Evolutionary conservation across 1,139 yeast genomes (phyloP).

Genomic region (Chernovozyma sophiae-reginae): DNA sequence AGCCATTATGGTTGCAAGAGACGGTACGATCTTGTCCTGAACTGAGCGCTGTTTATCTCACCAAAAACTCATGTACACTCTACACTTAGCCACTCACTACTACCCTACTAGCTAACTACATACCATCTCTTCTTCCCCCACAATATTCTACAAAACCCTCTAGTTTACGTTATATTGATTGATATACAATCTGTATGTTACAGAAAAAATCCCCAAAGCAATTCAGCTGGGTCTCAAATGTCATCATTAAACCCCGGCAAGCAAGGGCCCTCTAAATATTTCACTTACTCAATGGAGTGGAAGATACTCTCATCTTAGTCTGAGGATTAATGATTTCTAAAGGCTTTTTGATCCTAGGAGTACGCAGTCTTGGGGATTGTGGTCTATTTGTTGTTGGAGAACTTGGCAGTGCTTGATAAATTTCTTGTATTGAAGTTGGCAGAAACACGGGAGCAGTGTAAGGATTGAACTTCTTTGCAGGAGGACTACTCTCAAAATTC

Average conservation of each 20-base stretch:
- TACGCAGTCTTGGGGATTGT: constrained; percentile 38
- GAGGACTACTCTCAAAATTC: constrained; percentile 19
- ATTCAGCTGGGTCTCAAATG: neutral
- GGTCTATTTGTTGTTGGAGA: constrained; percentile 3
- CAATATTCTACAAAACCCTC: neutral
- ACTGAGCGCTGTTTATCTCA: too few relatives aligned
- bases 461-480: constrained; percentile 49
- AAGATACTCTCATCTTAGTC: constrained; percentile 63
- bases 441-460: constrained; percentile 56
- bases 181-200: neutral
- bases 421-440: constrained; percentile 28
- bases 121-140: neutral
- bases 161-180: neutral
- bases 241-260: neutral
- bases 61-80: too few relatives aligned
- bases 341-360: constrained; percentile 59
- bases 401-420: constrained; percentile 6
- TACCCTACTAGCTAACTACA: too few relatives aligned
- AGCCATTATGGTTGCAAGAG: too few relatives aligned
- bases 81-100: too few relatives aligned
- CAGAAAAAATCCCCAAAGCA: neutral
- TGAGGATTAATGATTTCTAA: constrained; percentile 77
- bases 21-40: too few relatives aligned
- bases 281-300: constrained; percentile 30
- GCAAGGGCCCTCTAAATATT: neutral